Conservation (phyloP, 2,329 filamentous ascomycete species). For the Elsinoe fawcettii region DNA sequence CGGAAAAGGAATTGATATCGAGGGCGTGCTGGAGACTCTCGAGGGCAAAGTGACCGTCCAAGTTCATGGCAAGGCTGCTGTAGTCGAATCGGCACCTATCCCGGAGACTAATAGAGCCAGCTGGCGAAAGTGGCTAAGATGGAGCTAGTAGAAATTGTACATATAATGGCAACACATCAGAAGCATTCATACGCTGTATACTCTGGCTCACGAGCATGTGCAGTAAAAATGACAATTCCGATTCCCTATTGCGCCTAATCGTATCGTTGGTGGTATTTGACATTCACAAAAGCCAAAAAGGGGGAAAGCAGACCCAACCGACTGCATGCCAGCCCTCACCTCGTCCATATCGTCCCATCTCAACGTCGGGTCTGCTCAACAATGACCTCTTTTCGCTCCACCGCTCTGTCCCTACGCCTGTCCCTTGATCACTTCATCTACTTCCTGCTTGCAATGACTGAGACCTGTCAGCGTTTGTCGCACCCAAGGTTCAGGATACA, state of each 20-base stretch:
- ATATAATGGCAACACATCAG: not conserved
- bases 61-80: conserved; percentile 31
- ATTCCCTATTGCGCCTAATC: conserved; percentile 8
- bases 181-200: not conserved
- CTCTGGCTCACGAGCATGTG: too few species aligned
- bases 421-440: not conserved
- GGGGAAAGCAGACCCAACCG: conserved; percentile 4
- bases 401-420: not conserved
- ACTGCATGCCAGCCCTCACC: not conserved
- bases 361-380: not conserved
- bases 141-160: not conserved
- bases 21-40: conserved; percentile 46
- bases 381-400: not conserved
- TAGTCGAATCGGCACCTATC: not conserved
- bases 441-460: conserved; percentile 2
- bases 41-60: conserved; percentile 52
- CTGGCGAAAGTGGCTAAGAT: conserved; percentile 1
- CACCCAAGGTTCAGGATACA: conserved; percentile 27
- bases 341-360: not conserved
- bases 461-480: not conserved
- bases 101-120: not conserved
- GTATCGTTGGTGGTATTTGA: conserved; percentile 14
- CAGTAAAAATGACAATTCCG: conserved; percentile 6
- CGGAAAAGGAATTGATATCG: conserved; percentile 40
- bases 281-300: conserved; percentile 4